Conservation (phyloP, 148 eudicot species). For the Camellia sinensis region DNA sequence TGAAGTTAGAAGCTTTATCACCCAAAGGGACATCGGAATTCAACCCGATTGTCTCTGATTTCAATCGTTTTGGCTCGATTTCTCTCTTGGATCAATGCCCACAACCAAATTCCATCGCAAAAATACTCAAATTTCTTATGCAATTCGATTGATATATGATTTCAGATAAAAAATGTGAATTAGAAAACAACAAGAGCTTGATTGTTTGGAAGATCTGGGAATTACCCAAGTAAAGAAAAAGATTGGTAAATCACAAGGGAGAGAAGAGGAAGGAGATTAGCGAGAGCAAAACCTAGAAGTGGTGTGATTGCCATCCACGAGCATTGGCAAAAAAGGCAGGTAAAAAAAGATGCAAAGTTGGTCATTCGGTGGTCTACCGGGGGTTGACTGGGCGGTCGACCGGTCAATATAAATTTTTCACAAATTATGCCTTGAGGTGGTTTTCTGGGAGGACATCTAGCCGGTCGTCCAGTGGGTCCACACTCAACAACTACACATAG, state of each 20-base stretch:
- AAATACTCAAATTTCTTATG: neutral
- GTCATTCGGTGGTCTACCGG: too few species aligned
- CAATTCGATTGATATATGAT: neutral
- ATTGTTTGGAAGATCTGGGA: neutral
- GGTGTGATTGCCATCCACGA: slow-evolving; percentile 67
- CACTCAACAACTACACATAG: too few species aligned
- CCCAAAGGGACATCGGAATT: slow-evolving; percentile 28
- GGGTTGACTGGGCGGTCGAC: too few species aligned
- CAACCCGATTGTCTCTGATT: slow-evolving; percentile 4
- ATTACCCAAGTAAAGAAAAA: slow-evolving; percentile 18
- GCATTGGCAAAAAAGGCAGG: neutral
- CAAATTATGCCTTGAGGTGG: too few species aligned
- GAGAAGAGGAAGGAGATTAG: slow-evolving; percentile 25
- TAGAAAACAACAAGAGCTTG: too few species aligned
- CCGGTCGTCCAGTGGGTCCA: too few species aligned
- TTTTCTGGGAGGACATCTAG: too few species aligned
- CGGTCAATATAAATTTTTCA: too few species aligned
- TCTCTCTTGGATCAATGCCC: slow-evolving; percentile 21
- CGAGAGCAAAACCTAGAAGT: slow-evolving; percentile 63
- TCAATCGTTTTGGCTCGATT: slow-evolving; percentile 4
- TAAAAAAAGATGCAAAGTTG: too few species aligned
- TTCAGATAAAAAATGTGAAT: neutral
- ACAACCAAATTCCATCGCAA: slow-evolving; percentile 29
- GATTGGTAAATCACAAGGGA: neutral
- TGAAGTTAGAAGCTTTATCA: slow-evolving; percentile 34